A percentile compares a stretch with the other conserved stretches of the same genome.
phyloP scores from a whole-genome alignment of 345 rosid species.

The Diplotaxis tenuifolia region DNA sequence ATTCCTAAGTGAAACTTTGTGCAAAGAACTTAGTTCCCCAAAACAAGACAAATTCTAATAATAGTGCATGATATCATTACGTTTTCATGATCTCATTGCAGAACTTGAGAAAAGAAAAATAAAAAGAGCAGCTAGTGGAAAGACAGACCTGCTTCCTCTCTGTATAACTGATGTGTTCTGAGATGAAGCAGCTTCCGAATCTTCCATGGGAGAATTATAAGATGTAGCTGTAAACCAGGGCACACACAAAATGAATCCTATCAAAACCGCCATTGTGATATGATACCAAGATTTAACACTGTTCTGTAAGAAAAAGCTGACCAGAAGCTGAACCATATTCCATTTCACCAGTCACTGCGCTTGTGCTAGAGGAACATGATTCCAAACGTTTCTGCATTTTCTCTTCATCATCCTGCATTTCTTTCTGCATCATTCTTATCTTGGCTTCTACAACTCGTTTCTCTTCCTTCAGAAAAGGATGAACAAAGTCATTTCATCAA shows the following conservation, averaged over 20 bases:
- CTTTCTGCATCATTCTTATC: constrained; percentile 83
- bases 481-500: background rate
- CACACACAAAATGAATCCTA: constrained; percentile 2
- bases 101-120: background rate
- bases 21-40: background rate
- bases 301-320: constrained; percentile 16
- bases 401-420: constrained; percentile 86
- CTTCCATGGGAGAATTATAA: constrained; percentile 46
- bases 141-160: constrained; percentile 59
- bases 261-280: background rate
- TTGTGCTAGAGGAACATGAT: constrained; percentile 58
- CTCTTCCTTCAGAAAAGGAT: constrained; percentile 65
- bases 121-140: constrained; percentile 1
- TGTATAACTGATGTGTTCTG: constrained; percentile 50
- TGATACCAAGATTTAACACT: background rate
- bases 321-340: constrained; percentile 60
- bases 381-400: constrained; percentile 76
- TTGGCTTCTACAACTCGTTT: constrained; percentile 96
- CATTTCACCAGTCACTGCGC: constrained; percentile 48
- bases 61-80: background rate
- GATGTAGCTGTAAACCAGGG: constrained; percentile 49
- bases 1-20: background rate
- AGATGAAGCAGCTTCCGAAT: constrained; percentile 48
- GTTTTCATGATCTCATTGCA: background rate
- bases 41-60: background rate